These are phyloP conservation scores for Paramecium octaurelia DNA, from an alignment of 73 alveolate genomes.

Conservation along the genomic window DNA sequence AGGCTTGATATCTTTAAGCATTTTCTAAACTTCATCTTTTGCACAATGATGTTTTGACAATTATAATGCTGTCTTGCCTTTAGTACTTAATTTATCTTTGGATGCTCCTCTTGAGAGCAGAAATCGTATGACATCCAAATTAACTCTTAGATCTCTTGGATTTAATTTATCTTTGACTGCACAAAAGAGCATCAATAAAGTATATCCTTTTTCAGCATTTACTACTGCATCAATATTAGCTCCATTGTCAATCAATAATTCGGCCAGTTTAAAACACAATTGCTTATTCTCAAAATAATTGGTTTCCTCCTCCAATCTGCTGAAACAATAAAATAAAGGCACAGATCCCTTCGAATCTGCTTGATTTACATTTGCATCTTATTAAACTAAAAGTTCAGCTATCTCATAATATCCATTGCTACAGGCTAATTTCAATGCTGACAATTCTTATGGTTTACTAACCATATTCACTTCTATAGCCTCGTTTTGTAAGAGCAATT, in stretches of 20 bases:
- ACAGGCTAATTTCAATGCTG: constrained; percentile 54
- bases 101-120: constrained; percentile 55
- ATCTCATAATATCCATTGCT: constrained; percentile 60
- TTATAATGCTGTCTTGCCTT: constrained; percentile 34
- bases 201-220: constrained; percentile 58
- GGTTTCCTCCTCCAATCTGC: constrained; percentile 54
- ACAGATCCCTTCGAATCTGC: constrained; percentile 44
- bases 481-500: constrained; percentile 14
- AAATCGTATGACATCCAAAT: constrained; percentile 35
- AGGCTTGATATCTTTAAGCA: not conserved
- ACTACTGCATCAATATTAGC: constrained; percentile 62
- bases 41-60: constrained; percentile 46
- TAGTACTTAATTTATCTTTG: not conserved
- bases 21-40: constrained; percentile 23
- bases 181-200: constrained; percentile 55
- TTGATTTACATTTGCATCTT: constrained; percentile 48
- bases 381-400: constrained; percentile 53
- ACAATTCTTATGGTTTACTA: constrained; percentile 40
- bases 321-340: constrained; percentile 57
- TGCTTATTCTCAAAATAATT: constrained; percentile 58
- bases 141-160: constrained; percentile 63
- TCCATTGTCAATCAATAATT: constrained; percentile 54
- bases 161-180: constrained; percentile 60
- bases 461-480: constrained; percentile 47
- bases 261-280: constrained; percentile 59